Evolutionary conservation across 805 yeast species (phyloP).

Genomic region (Candida ipomoeae): DNA sequence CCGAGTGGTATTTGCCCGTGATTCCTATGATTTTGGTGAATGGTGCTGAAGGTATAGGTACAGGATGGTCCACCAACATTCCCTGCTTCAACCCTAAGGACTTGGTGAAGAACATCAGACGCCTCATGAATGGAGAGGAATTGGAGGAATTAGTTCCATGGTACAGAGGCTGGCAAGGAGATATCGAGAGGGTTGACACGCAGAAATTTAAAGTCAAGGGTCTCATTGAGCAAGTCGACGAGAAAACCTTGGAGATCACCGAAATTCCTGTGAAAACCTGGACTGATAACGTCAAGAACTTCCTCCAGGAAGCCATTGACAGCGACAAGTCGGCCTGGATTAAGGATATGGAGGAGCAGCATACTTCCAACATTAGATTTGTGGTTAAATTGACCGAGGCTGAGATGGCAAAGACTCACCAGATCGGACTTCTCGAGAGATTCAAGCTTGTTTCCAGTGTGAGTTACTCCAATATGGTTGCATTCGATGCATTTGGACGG

Average conservation of each 20-base stretch:
- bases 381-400: slow-evolving; percentile 68
- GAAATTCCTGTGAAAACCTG: slow-evolving; percentile 91
- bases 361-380: slow-evolving; percentile 74
- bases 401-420: slow-evolving; percentile 77
- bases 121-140: slow-evolving; percentile 69
- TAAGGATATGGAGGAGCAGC: slow-evolving; percentile 93
- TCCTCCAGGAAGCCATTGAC: slow-evolving; percentile 71
- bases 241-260: slow-evolving; percentile 77
- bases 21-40: slow-evolving; percentile 92
- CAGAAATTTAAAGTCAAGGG: slow-evolving; percentile 79
- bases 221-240: slow-evolving; percentile 73
- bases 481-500: slow-evolving; percentile 86
- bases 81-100: slow-evolving; percentile 89
- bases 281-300: slow-evolving; percentile 90
- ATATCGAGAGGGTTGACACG: slow-evolving; percentile 56
- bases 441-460: slow-evolving; percentile 72
- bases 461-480: slow-evolving; percentile 84
- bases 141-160: slow-evolving; percentile 79
- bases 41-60: slow-evolving; percentile 97
- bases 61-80: slow-evolving; percentile 95
- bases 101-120: slow-evolving; percentile 67
- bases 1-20: slow-evolving; percentile 93
- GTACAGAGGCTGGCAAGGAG: slow-evolving; percentile 95
- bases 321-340: slow-evolving; percentile 83
- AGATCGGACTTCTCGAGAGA: slow-evolving; percentile 75